Base-by-base conservation (phyloP, 2,329 filamentous ascomycete genomes). In the Aureobasidium mangrovei region DNA sequence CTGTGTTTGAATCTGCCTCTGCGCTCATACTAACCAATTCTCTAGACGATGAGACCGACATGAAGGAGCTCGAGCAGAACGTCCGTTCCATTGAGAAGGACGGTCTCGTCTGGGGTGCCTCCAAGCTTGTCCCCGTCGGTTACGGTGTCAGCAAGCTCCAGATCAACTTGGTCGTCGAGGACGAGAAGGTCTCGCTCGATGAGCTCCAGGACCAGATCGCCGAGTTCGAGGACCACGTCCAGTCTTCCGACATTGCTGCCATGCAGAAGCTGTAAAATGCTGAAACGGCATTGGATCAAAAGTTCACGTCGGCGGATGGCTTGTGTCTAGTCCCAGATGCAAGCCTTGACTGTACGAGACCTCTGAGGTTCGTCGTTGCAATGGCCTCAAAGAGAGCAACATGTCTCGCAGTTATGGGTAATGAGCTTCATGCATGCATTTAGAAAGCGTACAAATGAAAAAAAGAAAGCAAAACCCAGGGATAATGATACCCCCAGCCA, bases 61-160 rank as follows among this genome's bases (percentile, higher is more conserved):
- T 97, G 83, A 80, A 76, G 63, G 82, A 81, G 65, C 79, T 98
- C 58, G 89, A 95, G 79, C 78, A 74, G 32, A 77, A 84, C 61
- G 91, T 97, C 64, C 86, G 89, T 67, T 74, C 77, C 62, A 91
- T 97, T 64, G 82, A 91, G 75, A 83, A 86, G 80, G 91, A 97
- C 47, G 93, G 93, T 77, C 88, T 98, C 60, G 84, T 94, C 61
- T 98, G 93, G 93, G 91, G 91, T 83, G 83, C 79, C 61, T 91
- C 87, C 72, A 88, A 93, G 80, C 79, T 95, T 62, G 85, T 95
- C 51, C 73, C 91, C 62, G 85, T 98, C 66, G 91, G 91, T 68
- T 98, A 88, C 81, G 93, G 93, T 80, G 94, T 98, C 80, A 93
- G 88, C 82, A 97, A 97, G 83, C 84, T 98, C 61, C 91, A 97